phyloP scores from a whole-genome alignment of 257 asterid species.

The Scutellaria baicalensis region DNA sequence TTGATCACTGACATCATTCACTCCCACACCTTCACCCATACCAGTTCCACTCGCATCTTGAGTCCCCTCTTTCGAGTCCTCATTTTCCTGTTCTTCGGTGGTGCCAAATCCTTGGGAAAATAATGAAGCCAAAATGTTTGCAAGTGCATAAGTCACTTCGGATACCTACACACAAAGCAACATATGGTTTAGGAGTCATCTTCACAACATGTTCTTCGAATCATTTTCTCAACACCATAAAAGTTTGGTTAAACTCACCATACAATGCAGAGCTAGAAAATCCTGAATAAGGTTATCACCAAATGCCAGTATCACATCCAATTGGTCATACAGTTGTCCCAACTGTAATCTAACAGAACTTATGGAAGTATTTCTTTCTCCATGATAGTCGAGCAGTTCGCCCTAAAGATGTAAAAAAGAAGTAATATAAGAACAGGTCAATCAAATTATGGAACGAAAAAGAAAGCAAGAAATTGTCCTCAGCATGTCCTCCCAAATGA shows the following conservation, averaged over 20 bases:
- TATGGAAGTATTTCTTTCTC: constrained; percentile 15
- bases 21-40: constrained; percentile 88
- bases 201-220: background rate
- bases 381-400: constrained; percentile 44
- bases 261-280: constrained; percentile 55
- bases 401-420: constrained; percentile 35
- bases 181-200: background rate
- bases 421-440: background rate
- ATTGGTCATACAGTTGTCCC: constrained; percentile 34
- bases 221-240: background rate
- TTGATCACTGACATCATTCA: constrained; percentile 85
- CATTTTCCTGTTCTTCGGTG: constrained; percentile 50
- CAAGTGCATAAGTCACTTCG: constrained; percentile 57
- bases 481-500: constrained; percentile 29
- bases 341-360: constrained; percentile 36
- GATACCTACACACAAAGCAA: constrained; percentile 47
- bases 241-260: constrained; percentile 40
- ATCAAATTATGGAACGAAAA: background rate
- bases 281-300: constrained; percentile 65
- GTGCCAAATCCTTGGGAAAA: constrained; percentile 75
- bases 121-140: constrained; percentile 56
- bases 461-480: constrained; percentile 4
- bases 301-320: constrained; percentile 48
- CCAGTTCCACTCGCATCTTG: constrained; percentile 86
- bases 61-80: constrained; percentile 33